These are phyloP conservation scores for Chionographis japonica DNA, from an alignment of 106 monocot species.

Conservation along the genomic window DNA sequence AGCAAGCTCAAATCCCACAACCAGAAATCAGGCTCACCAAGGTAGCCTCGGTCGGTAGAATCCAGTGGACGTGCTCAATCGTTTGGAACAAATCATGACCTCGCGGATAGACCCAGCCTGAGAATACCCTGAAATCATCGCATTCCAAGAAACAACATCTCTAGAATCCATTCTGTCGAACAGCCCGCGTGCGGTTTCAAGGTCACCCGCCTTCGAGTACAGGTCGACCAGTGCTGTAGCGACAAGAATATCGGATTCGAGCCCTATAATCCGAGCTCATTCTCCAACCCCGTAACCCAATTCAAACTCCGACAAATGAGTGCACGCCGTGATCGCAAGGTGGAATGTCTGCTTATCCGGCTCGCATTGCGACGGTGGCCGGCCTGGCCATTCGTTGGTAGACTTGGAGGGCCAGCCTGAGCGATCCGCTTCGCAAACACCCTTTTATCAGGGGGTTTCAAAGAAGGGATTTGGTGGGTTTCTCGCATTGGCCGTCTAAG, in stretches of 20 bases:
- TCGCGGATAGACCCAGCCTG: constrained; percentile 26
- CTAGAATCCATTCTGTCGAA: constrained; percentile 29
- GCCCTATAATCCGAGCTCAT: constrained; percentile 13
- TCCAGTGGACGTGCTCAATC: too few relatives aligned
- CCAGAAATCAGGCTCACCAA: constrained; percentile 48
- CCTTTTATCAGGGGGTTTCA: constrained; percentile 71
- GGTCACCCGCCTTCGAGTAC: constrained; percentile 28
- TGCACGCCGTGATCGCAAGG: constrained; percentile 55
- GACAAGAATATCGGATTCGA: constrained; percentile 43
- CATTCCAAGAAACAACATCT: constrained; percentile 62
- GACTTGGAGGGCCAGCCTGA: constrained; percentile 20
- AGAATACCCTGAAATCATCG: constrained; percentile 33
- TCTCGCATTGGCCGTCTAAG: constrained; percentile 15
- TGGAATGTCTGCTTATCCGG: constrained; percentile 2
- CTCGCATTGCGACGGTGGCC: too few relatives aligned
- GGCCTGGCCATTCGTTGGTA: constrained; percentile 30
- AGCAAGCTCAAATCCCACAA: constrained; percentile 19
- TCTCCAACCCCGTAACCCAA: constrained; percentile 27
- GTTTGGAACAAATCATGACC: constrained; percentile 49
- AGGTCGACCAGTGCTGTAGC: constrained; percentile 48
- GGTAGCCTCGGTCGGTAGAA: constrained; percentile 42
- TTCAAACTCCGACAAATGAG: constrained; percentile 33
- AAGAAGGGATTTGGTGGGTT: constrained; percentile 42
- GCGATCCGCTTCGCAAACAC: constrained; percentile 21
- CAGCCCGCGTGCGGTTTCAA: constrained; percentile 20